A percentile compares a stretch with the other conserved stretches of the same genome.
phyloP scores from a whole-genome alignment of 2,329 filamentous ascomycete genomes.

The Alternaria angustiovoidea region DNA sequence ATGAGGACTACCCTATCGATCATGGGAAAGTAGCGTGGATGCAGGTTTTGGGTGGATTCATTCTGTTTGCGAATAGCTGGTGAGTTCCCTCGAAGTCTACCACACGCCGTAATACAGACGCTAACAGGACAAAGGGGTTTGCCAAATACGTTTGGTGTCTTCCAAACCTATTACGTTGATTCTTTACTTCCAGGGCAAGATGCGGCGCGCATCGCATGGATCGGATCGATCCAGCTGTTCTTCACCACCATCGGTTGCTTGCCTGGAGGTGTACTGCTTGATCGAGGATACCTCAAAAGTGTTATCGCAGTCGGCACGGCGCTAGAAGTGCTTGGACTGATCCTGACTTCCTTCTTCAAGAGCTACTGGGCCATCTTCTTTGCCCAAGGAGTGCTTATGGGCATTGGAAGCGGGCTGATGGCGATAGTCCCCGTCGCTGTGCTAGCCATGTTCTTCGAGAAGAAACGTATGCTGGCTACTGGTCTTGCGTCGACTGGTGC shows the following conservation, averaged over 20 bases:
- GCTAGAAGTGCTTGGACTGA: slow-evolving; percentile 34
- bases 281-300: slow-evolving; percentile 41
- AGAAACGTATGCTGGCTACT: slow-evolving; percentile 43
- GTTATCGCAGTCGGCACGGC: slow-evolving; percentile 42
- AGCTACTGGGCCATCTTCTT: slow-evolving; percentile 36
- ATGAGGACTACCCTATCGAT: slow-evolving; percentile 28
- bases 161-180: slow-evolving; percentile 44
- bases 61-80: slow-evolving; percentile 55
- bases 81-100: neutral
- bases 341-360: slow-evolving; percentile 29
- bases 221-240: slow-evolving; percentile 47
- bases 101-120: neutral
- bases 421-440: slow-evolving; percentile 35
- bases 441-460: slow-evolving; percentile 48
- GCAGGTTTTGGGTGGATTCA: slow-evolving; percentile 54
- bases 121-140: slow-evolving; percentile 47
- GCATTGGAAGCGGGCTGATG: slow-evolving; percentile 46
- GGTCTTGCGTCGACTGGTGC: slow-evolving; percentile 45
- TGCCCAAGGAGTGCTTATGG: slow-evolving; percentile 47
- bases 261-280: slow-evolving; percentile 39
- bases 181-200: slow-evolving; percentile 21
- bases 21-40: slow-evolving; percentile 52
- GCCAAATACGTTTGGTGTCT: slow-evolving; percentile 41
- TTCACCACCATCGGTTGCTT: slow-evolving; percentile 46
- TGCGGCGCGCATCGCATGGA: slow-evolving; percentile 44